A percentile compares a stretch with the other conserved stretches of the same genome.
Conservation (phyloP, 495 filamentous ascomycete genomes). For the Xylaria longipes region DNA sequence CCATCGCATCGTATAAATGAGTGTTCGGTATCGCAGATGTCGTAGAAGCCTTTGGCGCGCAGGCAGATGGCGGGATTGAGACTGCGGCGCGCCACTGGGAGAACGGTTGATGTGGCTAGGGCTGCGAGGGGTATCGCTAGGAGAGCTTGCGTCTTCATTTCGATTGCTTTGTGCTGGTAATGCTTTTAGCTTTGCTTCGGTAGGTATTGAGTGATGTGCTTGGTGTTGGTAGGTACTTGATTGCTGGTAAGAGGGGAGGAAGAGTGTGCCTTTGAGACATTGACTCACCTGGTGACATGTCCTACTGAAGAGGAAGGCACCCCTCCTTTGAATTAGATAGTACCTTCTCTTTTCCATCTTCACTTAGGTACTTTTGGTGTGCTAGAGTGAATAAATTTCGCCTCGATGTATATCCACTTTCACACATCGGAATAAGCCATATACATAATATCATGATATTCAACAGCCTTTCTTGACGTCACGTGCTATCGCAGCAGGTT, state of each 20-base stretch:
- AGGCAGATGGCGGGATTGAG: background rate
- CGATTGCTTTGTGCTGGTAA: background rate
- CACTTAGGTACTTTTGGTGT: background rate
- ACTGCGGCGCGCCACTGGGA: background rate
- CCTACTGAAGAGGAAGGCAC: background rate
- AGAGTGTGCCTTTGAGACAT: background rate
- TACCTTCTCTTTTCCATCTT: constrained; percentile 1
- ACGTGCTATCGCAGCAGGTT: background rate
- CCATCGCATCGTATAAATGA: constrained; percentile 24
- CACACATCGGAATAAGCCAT: background rate
- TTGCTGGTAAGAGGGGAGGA: background rate
- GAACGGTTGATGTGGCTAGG: background rate
- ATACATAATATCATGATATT: background rate
- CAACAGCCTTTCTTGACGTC: background rate
- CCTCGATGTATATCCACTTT: background rate
- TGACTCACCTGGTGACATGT: background rate
- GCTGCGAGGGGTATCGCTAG: background rate
- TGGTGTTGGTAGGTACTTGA: background rate
- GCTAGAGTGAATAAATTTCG: background rate
- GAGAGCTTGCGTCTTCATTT: constrained; percentile 16
- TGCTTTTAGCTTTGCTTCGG: background rate
- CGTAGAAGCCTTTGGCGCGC: constrained; percentile 16
- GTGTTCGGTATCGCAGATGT: constrained; percentile 24
- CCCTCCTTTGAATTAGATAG: background rate
- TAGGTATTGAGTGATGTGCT: background rate